phyloP scores from a whole-genome alignment of 2,329 filamentous ascomycete genomes.

The Aspergillus ochraceoroseus region DNA sequence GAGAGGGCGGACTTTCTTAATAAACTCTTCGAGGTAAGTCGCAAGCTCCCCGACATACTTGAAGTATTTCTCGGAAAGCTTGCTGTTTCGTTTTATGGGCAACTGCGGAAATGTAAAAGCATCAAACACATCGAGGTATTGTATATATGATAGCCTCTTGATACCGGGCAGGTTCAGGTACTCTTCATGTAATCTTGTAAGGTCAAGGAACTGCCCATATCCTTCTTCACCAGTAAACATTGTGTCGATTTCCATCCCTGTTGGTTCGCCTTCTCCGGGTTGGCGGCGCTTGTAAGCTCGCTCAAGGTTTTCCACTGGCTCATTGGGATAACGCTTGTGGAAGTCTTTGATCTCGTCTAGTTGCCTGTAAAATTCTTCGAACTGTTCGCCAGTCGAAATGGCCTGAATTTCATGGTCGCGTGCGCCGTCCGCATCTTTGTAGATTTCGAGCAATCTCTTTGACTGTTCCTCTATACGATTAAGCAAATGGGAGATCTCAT shows the following conservation, averaged over 20 bases:
- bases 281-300: constrained; percentile 74
- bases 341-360: constrained; percentile 76
- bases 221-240: constrained; percentile 96
- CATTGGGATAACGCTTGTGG: constrained; percentile 85
- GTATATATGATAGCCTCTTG: constrained; percentile 80
- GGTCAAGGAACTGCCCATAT: constrained; percentile 86
- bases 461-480: constrained; percentile 85
- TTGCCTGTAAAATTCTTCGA: constrained; percentile 88
- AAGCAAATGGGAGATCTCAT: constrained; percentile 83
- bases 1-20: constrained; percentile 75
- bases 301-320: constrained; percentile 92
- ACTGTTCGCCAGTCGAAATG: constrained; percentile 77
- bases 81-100: constrained; percentile 72
- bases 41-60: constrained; percentile 76
- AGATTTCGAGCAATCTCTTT: constrained; percentile 71
- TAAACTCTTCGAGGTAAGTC: constrained; percentile 80
- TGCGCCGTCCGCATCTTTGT: constrained; percentile 69
- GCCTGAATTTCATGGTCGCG: constrained; percentile 75
- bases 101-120: constrained; percentile 70
- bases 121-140: constrained; percentile 90
- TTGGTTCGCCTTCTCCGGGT: constrained; percentile 59
- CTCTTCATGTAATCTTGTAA: constrained; percentile 76
- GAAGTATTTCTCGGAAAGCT: constrained; percentile 90
- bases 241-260: constrained; percentile 69
- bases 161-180: constrained; percentile 85